Percentiles rank a stretch among this genome's conserved stretches.
phyloP scores from a whole-genome alignment of 768 basidiomycete genomes.

The Suillus clintonianus region DNA sequence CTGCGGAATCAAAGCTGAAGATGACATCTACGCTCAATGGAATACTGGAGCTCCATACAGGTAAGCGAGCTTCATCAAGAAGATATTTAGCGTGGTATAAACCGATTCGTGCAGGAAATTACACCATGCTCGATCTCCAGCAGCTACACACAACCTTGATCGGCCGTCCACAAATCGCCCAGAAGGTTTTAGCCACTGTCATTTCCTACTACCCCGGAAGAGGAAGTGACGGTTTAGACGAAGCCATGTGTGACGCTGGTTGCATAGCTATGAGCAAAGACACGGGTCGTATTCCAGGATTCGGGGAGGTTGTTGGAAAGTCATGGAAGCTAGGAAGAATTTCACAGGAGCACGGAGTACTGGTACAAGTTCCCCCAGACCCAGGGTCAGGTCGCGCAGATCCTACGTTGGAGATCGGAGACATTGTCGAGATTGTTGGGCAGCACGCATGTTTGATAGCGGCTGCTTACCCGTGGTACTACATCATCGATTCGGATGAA shows the following conservation, averaged over 20 bases:
- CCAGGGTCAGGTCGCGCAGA: constrained; percentile 8
- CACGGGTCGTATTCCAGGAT: constrained; percentile 69
- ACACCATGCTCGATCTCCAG: constrained; percentile 82
- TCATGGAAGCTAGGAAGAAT: constrained; percentile 66
- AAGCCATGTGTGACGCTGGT: constrained; percentile 83
- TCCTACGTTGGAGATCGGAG: constrained; percentile 51
- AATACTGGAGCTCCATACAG: constrained; percentile 74
- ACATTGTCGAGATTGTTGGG: constrained; percentile 70
- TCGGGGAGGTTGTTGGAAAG: constrained; percentile 69
- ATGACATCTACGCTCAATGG: constrained; percentile 56
- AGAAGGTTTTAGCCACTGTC: constrained; percentile 70
- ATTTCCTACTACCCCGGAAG: constrained; percentile 80
- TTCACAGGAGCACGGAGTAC: constrained; percentile 79
- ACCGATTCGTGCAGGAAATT: constrained; percentile 56
- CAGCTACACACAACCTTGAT: constrained; percentile 77
- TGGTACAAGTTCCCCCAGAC: constrained; percentile 41
- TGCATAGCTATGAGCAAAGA: constrained; percentile 89
- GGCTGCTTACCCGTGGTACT: constrained; percentile 82
- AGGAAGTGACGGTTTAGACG: constrained; percentile 59
- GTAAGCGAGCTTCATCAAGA: constrained; percentile 33
- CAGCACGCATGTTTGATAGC: constrained; percentile 87
- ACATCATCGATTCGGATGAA: constrained; percentile 70
- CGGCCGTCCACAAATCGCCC: constrained; percentile 54
- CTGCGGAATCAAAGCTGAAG: constrained; percentile 45
- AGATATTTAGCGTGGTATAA: not conserved